These are phyloP conservation scores for Boletus edulis DNA, from an alignment of 768 basidiomycete species.

Conservation along the genomic window DNA sequence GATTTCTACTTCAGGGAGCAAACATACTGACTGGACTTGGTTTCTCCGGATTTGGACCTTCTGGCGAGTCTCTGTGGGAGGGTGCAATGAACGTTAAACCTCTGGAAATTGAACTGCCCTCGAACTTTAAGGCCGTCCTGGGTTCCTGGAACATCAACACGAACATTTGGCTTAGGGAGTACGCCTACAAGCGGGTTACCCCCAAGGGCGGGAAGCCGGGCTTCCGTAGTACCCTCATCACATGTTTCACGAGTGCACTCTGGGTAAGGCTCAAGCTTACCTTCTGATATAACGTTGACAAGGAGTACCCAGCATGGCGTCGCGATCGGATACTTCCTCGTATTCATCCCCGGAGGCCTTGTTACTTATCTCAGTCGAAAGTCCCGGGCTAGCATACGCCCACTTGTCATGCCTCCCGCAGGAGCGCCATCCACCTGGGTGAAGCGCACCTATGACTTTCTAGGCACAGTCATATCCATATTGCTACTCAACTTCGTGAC, in stretches of 20 bases:
- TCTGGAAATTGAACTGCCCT: constrained; percentile 73
- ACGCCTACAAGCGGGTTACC: constrained; percentile 94
- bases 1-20: constrained; percentile 64
- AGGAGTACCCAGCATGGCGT: constrained; percentile 74
- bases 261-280: constrained; percentile 62
- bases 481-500: constrained; percentile 78
- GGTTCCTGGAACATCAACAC: constrained; percentile 98
- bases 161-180: constrained; percentile 95
- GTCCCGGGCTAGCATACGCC: constrained; percentile 75
- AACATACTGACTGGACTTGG: constrained; percentile 92
- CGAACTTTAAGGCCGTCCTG: constrained; percentile 86
- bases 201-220: constrained; percentile 93
- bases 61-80: constrained; percentile 78
- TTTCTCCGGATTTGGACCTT: constrained; percentile 76
- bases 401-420: constrained; percentile 63
- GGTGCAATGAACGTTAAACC: constrained; percentile 88
- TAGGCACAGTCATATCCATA: constrained; percentile 59
- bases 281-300: constrained; percentile 2
- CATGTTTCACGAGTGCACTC: constrained; percentile 90
- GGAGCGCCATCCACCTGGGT: constrained; percentile 39
- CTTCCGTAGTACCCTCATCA: constrained; percentile 85
- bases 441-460: constrained; percentile 66
- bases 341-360: constrained; percentile 87
- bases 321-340: constrained; percentile 86
- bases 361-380: constrained; percentile 78